Conservation (phyloP, 768 basidiomycete species). For the Mycena metata region DNA sequence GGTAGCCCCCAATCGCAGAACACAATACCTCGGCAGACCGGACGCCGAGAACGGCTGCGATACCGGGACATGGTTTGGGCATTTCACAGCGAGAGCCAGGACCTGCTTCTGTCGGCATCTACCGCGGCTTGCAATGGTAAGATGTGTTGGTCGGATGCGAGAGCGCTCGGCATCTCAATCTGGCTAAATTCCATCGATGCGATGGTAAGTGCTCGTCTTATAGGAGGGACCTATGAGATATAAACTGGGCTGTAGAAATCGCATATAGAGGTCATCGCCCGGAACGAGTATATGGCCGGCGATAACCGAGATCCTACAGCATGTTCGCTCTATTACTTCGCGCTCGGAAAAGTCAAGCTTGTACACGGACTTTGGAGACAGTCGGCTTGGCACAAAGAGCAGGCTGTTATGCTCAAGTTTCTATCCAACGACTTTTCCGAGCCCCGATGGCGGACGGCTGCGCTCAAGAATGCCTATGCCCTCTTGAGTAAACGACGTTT, state of each 20-base stretch:
- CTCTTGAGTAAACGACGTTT: conserved; percentile 92
- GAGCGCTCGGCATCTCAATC: conserved; percentile 86
- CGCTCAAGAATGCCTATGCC: conserved; percentile 96
- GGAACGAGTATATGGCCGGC: conserved; percentile 92
- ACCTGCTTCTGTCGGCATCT: conserved; percentile 80
- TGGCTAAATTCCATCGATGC: conserved; percentile 88
- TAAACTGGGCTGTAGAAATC: conserved; percentile 63
- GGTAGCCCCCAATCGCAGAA: conserved; percentile 62
- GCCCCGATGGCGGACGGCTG: conserved; percentile 91
- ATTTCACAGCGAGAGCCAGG: conserved; percentile 95
- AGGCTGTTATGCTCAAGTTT: conserved; percentile 91
- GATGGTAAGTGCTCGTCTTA: conserved; percentile 66
- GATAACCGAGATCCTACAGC: conserved; percentile 90
- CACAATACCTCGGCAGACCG: conserved; percentile 59
- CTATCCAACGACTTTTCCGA: conserved; percentile 89
- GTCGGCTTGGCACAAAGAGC: conserved; percentile 93
- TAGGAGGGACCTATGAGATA: not conserved
- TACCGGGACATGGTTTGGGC: conserved; percentile 98
- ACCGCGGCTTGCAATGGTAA: conserved; percentile 82
- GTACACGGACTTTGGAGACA: conserved; percentile 98
- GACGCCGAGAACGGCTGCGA: conserved; percentile 81
- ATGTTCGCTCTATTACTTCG: conserved; percentile 95
- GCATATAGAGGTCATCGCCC: conserved; percentile 89
- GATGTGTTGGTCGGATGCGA: conserved; percentile 92
- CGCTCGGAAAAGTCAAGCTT: conserved; percentile 90